Evolutionary conservation across 148 eudicot species (phyloP).

Genomic region (Polygonum maritimum): DNA sequence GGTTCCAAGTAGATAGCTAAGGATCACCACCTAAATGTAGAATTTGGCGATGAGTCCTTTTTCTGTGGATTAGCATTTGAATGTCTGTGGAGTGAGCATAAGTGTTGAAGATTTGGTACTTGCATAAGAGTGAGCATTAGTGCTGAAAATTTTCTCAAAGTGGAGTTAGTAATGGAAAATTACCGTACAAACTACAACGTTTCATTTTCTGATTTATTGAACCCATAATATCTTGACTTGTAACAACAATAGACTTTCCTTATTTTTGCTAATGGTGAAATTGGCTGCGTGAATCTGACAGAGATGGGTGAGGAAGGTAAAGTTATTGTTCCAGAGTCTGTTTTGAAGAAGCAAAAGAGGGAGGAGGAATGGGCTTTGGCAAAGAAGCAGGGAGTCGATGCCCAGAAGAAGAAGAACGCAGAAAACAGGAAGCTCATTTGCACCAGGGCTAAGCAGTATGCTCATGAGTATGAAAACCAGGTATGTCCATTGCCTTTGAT

Average conservation of each 20-base stretch:
- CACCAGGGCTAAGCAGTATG: slow-evolving; percentile 51
- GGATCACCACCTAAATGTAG: background rate
- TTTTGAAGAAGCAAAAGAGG: slow-evolving; percentile 78
- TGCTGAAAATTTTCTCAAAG: background rate
- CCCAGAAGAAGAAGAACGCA: slow-evolving; percentile 44
- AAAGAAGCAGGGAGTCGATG: slow-evolving; percentile 37
- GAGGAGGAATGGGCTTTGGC: slow-evolving; percentile 66
- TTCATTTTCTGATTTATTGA: background rate
- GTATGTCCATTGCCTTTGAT: slow-evolving; percentile 14
- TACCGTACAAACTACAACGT: background rate
- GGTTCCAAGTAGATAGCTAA: background rate
- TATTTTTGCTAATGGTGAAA: background rate
- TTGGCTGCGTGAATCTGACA: background rate
- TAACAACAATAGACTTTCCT: background rate
- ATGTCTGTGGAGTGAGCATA: background rate
- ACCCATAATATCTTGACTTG: background rate
- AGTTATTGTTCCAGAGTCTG: slow-evolving; percentile 63
- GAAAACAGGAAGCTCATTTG: slow-evolving; percentile 63
- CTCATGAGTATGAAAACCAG: slow-evolving; percentile 64
- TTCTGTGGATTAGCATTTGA: background rate
- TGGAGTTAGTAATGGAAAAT: background rate
- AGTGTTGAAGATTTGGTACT: too few relatives aligned
- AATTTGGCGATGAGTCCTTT: background rate
- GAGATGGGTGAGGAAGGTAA: slow-evolving; percentile 42
- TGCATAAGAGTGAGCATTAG: too few relatives aligned